phyloP scores from a whole-genome alignment of 805 yeast genomes.

The Wickerhamiella brachini region DNA sequence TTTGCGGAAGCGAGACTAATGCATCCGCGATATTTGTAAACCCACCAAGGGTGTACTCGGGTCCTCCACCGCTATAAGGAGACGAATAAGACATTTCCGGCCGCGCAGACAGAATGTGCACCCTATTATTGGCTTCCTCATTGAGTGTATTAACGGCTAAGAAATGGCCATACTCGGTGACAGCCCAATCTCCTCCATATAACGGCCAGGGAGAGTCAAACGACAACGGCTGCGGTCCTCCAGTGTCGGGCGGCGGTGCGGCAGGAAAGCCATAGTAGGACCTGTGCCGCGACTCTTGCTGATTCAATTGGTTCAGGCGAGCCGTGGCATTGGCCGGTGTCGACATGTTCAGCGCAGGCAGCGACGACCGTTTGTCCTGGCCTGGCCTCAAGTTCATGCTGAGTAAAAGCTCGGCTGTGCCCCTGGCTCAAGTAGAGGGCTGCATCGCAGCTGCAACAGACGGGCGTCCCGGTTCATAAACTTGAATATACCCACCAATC shows the following conservation, averaged over 20 bases:
- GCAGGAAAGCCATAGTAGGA: neutral
- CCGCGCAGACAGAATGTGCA: constrained; percentile 25
- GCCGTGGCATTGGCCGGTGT: neutral
- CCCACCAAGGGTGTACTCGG: neutral
- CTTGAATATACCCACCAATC: no score
- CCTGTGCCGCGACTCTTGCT: neutral
- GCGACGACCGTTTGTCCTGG: constrained; percentile 19
- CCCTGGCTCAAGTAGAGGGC: neutral
- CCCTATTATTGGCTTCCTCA: constrained; percentile 59
- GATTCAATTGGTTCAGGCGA: neutral
- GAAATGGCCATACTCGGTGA: constrained; percentile 28
- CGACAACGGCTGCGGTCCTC: neutral
- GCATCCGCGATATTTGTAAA: constrained; percentile 34
- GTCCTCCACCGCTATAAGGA: constrained; percentile 11
- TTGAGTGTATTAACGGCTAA: constrained; percentile 65
- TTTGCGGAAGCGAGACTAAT: constrained; percentile 51
- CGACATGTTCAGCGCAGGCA: constrained; percentile 8
- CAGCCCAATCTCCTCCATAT: constrained; percentile 40
- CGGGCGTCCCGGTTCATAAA: no score
- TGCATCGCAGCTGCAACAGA: no score
- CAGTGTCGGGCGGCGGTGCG: neutral
- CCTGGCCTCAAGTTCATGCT: constrained; percentile 22
- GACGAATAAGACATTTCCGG: constrained; percentile 1
- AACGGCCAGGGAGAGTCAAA: constrained; percentile 36
- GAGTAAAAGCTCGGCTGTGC: constrained; percentile 12